Evolutionary conservation across 805 yeast species (phyloP).

Genomic region (Ogataea kodamae): DNA sequence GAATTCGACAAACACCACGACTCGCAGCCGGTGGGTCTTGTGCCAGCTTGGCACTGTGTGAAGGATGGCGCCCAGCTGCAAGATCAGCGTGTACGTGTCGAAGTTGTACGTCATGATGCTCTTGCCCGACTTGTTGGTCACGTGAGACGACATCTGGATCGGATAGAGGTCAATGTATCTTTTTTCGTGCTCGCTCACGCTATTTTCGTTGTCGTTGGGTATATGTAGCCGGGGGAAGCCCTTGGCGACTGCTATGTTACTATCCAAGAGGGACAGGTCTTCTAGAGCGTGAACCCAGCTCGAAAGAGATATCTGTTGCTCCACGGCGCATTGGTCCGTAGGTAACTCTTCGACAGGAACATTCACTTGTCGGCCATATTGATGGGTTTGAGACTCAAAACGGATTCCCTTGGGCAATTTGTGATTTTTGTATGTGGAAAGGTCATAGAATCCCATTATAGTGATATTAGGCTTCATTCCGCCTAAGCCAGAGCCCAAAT

Average conservation of each 20-base stretch:
- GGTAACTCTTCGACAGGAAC: slow-evolving; percentile 24
- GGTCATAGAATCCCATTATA: slow-evolving; percentile 83
- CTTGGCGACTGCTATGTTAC: slow-evolving; percentile 90
- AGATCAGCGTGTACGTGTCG: slow-evolving; percentile 90
- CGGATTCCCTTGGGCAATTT: slow-evolving; percentile 20
- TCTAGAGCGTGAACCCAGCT: slow-evolving; percentile 94
- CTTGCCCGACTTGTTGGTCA: slow-evolving; percentile 55
- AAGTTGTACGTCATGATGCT: slow-evolving; percentile 82
- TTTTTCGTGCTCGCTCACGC: slow-evolving; percentile 32
- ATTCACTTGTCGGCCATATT: slow-evolving; percentile 26
- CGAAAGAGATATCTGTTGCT: slow-evolving; percentile 60
- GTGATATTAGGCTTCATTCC: slow-evolving; percentile 98
- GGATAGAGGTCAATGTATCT: slow-evolving; percentile 87
- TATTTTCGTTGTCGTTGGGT: slow-evolving; percentile 46
- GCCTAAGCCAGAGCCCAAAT: slow-evolving; percentile 92
- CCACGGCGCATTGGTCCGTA: slow-evolving; percentile 75
- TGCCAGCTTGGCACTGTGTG: slow-evolving; percentile 95
- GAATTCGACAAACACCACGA: slow-evolving; percentile 86
- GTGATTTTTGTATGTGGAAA: slow-evolving; percentile 28
- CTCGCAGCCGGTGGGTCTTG: slow-evolving; percentile 65
- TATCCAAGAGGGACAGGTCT: slow-evolving; percentile 81
- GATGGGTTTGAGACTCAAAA: slow-evolving; percentile 25
- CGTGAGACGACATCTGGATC: slow-evolving; percentile 90
- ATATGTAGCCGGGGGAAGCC: slow-evolving; percentile 68
- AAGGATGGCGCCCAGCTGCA: slow-evolving; percentile 90